Base-by-base conservation (phyloP, 371 early-diverging fungal genomes). In the Coemansia sp. region DNA sequence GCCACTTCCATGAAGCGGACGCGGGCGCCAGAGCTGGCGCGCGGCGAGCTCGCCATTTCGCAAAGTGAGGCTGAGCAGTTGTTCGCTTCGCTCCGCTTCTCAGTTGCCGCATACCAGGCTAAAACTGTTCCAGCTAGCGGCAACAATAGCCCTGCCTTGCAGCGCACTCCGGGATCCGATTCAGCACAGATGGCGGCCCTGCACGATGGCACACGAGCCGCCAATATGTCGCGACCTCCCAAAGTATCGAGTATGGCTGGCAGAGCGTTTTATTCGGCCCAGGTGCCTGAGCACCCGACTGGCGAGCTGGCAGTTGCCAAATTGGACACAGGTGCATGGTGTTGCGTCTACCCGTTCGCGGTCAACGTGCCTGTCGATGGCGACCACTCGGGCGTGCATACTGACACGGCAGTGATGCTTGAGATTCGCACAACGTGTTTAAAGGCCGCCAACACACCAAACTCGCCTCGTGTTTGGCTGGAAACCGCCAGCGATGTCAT, bases 321-420 rank as follows among this genome's bases (percentile, higher is more conserved):
- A 34, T 51, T 58, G 8, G 65, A 51, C 14, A 65, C 50, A 3
- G 74, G 74, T 1, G 52, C 69, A 1, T 61, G 65, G 58, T 63
- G 64, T 55, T 64, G 74, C 31, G 65, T 69, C n/a, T 72, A 69
- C 43, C 69, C 64, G 26, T 59, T 68, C 31, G 3, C 31, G 9
- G 54, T 72, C n/a, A 38, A 51, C 4, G 53, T 52, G 7, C 60
- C 72, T 5, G 42, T 16, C 1, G 38, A 26, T 1, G 35, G 38
- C 5, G 65, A 36, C 3, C 11, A 38, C 5, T 36, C 45, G 33
- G 61, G 51, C 10, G 35, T 38, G 53, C 43, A 61, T 8, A 10
- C 43, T 8, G 69, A 61, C 10, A 47, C 40, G 11, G 65, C 69
- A 5, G 31, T 72, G 49, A 42, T 63, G 58, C 49, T 72, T 36